Evolutionary conservation across 164 flowering plant genomes (phyloP), one percentile per base, ranked within the genome.

Genomic region (Piper longum): DNA sequence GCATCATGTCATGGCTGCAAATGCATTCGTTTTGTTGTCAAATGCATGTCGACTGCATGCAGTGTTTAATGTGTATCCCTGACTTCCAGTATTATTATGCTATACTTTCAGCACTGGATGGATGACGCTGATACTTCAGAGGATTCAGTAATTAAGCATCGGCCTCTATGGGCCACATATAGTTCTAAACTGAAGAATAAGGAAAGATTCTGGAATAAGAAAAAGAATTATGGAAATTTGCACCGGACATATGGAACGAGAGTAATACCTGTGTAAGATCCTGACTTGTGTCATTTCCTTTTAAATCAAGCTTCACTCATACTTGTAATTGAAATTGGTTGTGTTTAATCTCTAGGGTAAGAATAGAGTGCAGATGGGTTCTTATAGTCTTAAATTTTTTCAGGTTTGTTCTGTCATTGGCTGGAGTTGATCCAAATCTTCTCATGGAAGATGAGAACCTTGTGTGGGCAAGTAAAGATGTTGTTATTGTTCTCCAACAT

Each of bases 381-480:
- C 52, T 48, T 48, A 48, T 48, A 8, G 9, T 48, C 14, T 8
- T 3, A 48, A 3, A 2, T 48, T 48, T 48, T 48, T 48, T 66
- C 88, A 90, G 99, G 67, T 95, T 90, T 79, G 92, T 95, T 67
- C 77, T 95, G 44, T 95, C 99, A 65, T 65, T 95, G 70, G 97
- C 96, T 73, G 99, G 83, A 67, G 88, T 91, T 48, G 99, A 91
- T 74, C 69, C 79, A 48, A 62, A 81, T 68, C 99, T 95, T 56
- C 79, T 84, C 85, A 88, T 95, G 99, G 97, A 95, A 71, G 99
- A 87, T 74, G 97, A 95, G 65, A 95, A 91, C 73, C 88, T 95
- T 68, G 93, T 95, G 41, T 95, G 96, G 97, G 81, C 99, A 61
- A 85, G 86, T 71, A 87, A 82, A 17, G 97, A 91, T 78, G 99